These are phyloP conservation scores for Botrytis fabae DNA, from an alignment of 2,329 filamentous ascomycete genomes.

Conservation along the genomic window DNA sequence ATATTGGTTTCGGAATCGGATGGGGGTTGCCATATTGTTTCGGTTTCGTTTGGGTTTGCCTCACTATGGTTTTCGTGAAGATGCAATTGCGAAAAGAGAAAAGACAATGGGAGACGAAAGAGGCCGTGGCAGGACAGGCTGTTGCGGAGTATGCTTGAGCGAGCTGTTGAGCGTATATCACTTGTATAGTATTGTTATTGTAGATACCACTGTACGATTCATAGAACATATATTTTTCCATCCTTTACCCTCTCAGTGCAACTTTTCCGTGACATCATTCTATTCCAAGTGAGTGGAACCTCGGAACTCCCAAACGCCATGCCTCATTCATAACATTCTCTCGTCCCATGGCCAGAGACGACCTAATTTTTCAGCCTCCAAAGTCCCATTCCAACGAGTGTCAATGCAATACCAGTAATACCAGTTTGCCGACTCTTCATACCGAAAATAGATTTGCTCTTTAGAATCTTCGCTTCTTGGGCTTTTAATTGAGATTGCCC, in stretches of 20 bases:
- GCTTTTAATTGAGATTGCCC: conserved; percentile 70
- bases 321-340: background rate
- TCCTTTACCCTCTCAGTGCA: background rate
- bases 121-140: conserved; percentile 17
- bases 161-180: background rate
- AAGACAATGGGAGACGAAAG: conserved; percentile 30
- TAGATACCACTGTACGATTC: background rate
- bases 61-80: conserved; percentile 31
- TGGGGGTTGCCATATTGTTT: conserved; percentile 37
- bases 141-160: conserved; percentile 18
- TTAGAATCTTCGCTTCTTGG: conserved; percentile 64
- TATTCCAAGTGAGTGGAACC: background rate
- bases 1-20: conserved; percentile 36
- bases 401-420: conserved; percentile 66
- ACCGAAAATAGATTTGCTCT: conserved; percentile 69
- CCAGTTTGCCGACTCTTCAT: conserved; percentile 69
- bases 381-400: conserved; percentile 68
- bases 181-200: conserved; percentile 14
- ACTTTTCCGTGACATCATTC: background rate
- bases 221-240: conserved; percentile 2
- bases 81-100: conserved; percentile 31
- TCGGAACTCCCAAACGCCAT: conserved; percentile 5
- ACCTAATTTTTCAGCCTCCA: conserved; percentile 49
- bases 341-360: background rate
- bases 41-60: conserved; percentile 25